phyloP scores from a whole-genome alignment of 768 basidiomycete genomes.

The Trametes villosa region DNA sequence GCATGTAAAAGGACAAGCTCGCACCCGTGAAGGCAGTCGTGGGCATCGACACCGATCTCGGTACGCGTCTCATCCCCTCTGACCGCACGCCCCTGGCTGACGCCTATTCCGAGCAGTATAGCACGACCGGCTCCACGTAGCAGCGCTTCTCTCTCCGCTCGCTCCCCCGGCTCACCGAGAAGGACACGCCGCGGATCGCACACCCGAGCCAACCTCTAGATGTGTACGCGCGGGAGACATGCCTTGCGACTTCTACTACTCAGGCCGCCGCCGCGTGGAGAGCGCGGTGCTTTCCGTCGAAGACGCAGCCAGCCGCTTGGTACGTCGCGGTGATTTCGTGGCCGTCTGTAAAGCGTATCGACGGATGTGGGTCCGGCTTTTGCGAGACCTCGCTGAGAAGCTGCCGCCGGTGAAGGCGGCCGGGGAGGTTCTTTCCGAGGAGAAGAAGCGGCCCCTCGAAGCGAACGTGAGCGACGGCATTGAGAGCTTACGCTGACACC shows the following conservation, averaged over 20 bases:
- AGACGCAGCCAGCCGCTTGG: constrained; percentile 72
- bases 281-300: constrained; percentile 88
- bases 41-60: constrained; percentile 93
- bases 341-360: not conserved
- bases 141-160: constrained; percentile 82
- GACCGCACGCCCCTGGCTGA: not conserved
- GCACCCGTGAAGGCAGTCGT: constrained; percentile 90
- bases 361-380: no score
- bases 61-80: constrained; percentile 52
- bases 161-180: constrained; percentile 94
- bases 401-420: constrained; percentile 77
- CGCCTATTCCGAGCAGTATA: constrained; percentile 39
- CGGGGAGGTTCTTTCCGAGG: constrained; percentile 92
- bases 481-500: not conserved
- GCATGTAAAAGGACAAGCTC: constrained; percentile 92
- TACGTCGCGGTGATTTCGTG: constrained; percentile 33
- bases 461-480: constrained; percentile 62
- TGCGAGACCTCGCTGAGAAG: constrained; percentile 73
- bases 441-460: constrained; percentile 90
- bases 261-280: constrained; percentile 93
- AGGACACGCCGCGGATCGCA: constrained; percentile 74
- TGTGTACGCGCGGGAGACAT: constrained; percentile 92
- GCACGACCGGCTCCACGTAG: constrained; percentile 85
- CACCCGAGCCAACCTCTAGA: constrained; percentile 82
- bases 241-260: constrained; percentile 96